Conservation (phyloP, 345 rosid species). For the Abelmoschus esculentus region DNA sequence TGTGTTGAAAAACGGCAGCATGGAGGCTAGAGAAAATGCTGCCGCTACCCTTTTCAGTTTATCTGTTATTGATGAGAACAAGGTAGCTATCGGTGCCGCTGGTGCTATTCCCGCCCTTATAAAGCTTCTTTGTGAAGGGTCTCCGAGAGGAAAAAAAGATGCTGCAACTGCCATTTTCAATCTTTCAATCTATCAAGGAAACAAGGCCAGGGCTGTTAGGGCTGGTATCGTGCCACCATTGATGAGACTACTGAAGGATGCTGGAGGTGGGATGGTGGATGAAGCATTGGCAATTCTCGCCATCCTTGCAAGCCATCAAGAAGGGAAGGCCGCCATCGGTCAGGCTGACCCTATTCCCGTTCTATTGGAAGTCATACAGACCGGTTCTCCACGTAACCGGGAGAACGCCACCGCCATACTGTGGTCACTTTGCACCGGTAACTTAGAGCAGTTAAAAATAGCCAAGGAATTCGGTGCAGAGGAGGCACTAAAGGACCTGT, state of each 20-base stretch:
- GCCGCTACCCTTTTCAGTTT: slow-evolving; percentile 95
- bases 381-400: slow-evolving; percentile 88
- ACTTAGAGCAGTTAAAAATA: slow-evolving; percentile 48
- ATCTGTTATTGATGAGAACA: slow-evolving; percentile 93
- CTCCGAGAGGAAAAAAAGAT: slow-evolving; percentile 91
- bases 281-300: slow-evolving; percentile 89
- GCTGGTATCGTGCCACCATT: not conserved
- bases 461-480: slow-evolving; percentile 70
- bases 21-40: slow-evolving; percentile 98
- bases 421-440: slow-evolving; percentile 74
- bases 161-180: slow-evolving; percentile 98
- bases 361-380: slow-evolving; percentile 67
- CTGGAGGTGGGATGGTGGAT: slow-evolving; percentile 94
- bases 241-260: slow-evolving; percentile 52
- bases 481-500: slow-evolving; percentile 65
- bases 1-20: slow-evolving; percentile 80
- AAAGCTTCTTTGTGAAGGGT: slow-evolving; percentile 72
- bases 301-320: slow-evolving; percentile 77
- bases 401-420: slow-evolving; percentile 85
- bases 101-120: slow-evolving; percentile 94
- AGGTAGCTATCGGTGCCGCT: slow-evolving; percentile 91
- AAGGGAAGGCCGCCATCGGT: slow-evolving; percentile 76
- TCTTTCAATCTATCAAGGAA: slow-evolving; percentile 89
- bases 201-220: slow-evolving; percentile 16
- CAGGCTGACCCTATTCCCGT: slow-evolving; percentile 65